phyloP scores from a whole-genome alignment of 306 rosid genomes.

The Vigna trinervia region DNA sequence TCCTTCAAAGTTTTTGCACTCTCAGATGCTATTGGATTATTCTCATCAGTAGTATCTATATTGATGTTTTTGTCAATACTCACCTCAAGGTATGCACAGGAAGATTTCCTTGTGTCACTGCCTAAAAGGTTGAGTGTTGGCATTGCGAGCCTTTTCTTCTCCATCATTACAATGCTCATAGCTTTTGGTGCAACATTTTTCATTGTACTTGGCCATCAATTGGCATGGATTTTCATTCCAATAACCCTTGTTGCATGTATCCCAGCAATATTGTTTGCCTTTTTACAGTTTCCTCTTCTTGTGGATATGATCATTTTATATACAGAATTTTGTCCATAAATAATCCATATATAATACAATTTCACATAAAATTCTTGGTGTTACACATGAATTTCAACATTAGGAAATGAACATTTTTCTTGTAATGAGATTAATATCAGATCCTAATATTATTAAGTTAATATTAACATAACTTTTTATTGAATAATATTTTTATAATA shows the following conservation, averaged over 20 bases:
- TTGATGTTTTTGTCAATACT: conserved; percentile 37
- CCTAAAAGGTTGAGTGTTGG: conserved; percentile 36
- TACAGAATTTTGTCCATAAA: no score
- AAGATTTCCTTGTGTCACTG: conserved; percentile 34
- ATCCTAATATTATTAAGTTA: no score
- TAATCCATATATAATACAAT: no score
- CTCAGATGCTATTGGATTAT: conserved; percentile 32
- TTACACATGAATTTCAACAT: no score
- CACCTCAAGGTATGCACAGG: conserved; percentile 38
- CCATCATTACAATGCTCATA: conserved; percentile 36
- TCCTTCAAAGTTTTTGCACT: conserved; percentile 30
- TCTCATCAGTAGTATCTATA: conserved; percentile 29
- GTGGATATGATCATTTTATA: neutral
- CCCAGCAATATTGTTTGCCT: conserved; percentile 30
- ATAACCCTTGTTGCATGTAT: conserved; percentile 25
- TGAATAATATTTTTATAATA: no score
- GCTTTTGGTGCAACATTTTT: conserved; percentile 36
- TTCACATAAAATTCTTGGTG: no score
- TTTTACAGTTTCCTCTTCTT: conserved; percentile 38
- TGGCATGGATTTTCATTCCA: conserved; percentile 37
- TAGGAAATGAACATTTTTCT: no score
- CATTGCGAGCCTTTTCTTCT: conserved; percentile 33
- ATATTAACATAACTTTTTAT: no score
- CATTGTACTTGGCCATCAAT: conserved; percentile 37
- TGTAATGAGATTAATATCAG: no score